Base-by-base conservation (phyloP, 169 alveolate genomes). In the Plasmodium vivax region DNA sequence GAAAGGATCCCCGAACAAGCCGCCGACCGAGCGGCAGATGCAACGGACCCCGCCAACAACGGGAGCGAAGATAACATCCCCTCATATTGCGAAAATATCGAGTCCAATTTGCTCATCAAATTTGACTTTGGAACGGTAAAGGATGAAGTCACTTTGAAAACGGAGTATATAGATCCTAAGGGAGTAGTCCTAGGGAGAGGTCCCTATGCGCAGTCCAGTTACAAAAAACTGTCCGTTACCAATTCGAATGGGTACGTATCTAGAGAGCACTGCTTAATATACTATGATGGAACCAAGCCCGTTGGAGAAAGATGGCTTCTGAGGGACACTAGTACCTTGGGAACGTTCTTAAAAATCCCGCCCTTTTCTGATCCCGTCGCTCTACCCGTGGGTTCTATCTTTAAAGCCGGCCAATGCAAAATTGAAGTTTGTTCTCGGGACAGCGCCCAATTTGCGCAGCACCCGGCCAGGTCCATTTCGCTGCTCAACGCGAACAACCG, bases 381-480 rank as follows among this genome's bases (percentile, higher is more conserved):
- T 23, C 71, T 97, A n/a, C 82, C 94, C 16, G 97, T 97, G 41
- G 98, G 98, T 41, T 62, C 94, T 84, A 85, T 96, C 32, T 96
- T 98, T 73, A 98, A 98, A 85, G 99, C 97, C 68, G 99, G 99
- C 9, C 99, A 98, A 91, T 97, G 98, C 88, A 97, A 97, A 83
- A 92, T 98, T 34, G 98, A 98, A 94, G 95, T 97, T 38, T 94
- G 96, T 34, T 82, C 93, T 43, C 95, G 95, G 12, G 95, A 93
- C 38, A 95, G 92, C 32, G 82, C 87, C 7, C 82, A 85, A 34
- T 58, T 54, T 75, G 34, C 95, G 19, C 96, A 96, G 6, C 56
- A 84, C 54, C 95, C 95, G 4, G 93, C 80, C n/a, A 36, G 93
- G 81, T 87, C 95, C 43, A 9, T 93, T 87, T 74, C 96, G 36